A percentile compares a stretch with the other conserved stretches of the same genome.
Conservation (phyloP, 192 early-diverging fungal species). For the Coemansia sp. region DNA sequence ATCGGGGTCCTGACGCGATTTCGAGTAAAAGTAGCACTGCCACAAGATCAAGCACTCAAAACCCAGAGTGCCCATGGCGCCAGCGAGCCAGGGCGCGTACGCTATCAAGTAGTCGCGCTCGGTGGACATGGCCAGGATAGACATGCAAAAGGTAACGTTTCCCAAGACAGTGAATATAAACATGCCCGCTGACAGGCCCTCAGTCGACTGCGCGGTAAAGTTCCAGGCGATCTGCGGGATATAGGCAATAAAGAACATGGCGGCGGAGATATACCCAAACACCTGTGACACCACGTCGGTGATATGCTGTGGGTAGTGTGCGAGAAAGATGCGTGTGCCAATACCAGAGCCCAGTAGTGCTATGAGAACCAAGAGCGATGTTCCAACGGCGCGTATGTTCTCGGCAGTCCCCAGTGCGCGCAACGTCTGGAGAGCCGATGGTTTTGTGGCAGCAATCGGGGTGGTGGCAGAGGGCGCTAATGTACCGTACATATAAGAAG, state of each 20-base stretch:
- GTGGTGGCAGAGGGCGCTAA: not conserved
- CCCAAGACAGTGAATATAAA: slow-evolving; percentile 82
- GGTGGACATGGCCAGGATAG: slow-evolving; percentile 42
- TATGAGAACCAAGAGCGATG: slow-evolving; percentile 23
- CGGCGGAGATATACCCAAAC: slow-evolving; percentile 73
- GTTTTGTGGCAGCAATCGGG: slow-evolving; percentile 11
- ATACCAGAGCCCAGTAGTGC: slow-evolving; percentile 22
- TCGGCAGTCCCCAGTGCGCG: slow-evolving; percentile 23
- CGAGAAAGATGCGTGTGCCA: slow-evolving; percentile 28
- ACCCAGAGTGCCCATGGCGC: slow-evolving; percentile 50
- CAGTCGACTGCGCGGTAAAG: slow-evolving; percentile 66
- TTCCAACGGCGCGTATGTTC: slow-evolving; percentile 27
- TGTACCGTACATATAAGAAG: slow-evolving; percentile 19
- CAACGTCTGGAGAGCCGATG: slow-evolving; percentile 9
- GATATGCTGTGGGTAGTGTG: slow-evolving; percentile 40
- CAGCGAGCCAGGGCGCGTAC: slow-evolving; percentile 52
- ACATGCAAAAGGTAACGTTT: slow-evolving; percentile 61
- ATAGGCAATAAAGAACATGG: slow-evolving; percentile 71
- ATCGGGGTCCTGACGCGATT: slow-evolving; percentile 1
- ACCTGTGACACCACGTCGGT: slow-evolving; percentile 61
- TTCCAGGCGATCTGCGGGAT: slow-evolving; percentile 87
- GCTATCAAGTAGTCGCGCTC: slow-evolving; percentile 41
- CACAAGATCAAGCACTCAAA: slow-evolving; percentile 46
- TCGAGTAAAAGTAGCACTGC: slow-evolving; percentile 53
- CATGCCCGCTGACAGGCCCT: slow-evolving; percentile 81